A percentile compares a stretch with the other conserved stretches of the same genome.
Conservation (phyloP, 2,329 filamentous ascomycete genomes). For the Fusarium xylarioides region DNA sequence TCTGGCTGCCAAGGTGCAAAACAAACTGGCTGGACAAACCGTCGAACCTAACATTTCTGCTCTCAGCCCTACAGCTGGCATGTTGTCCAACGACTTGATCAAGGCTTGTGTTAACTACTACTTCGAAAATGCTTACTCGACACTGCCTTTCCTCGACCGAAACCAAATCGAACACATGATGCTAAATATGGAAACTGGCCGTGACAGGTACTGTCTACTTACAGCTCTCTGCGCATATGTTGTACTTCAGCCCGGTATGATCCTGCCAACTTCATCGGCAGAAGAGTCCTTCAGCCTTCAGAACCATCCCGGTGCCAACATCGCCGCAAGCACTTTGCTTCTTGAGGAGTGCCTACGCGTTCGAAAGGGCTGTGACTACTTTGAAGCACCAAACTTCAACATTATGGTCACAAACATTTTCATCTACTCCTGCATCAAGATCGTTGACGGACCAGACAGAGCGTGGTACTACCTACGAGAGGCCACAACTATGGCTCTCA, state of each 20-base stretch:
- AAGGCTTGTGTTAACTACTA: constrained; percentile 75
- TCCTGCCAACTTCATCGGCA: constrained; percentile 54
- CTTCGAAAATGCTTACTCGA: constrained; percentile 72
- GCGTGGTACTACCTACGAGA: constrained; percentile 85
- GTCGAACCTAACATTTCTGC: constrained; percentile 56
- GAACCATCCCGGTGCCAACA: constrained; percentile 65
- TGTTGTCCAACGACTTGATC: constrained; percentile 69
- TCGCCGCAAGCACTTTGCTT: constrained; percentile 71
- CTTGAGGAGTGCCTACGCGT: constrained; percentile 74
- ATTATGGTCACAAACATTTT: constrained; percentile 80
- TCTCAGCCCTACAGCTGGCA: constrained; percentile 65
- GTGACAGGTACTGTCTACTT: constrained; percentile 71
- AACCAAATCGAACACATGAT: constrained; percentile 66
- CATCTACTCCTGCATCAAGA: constrained; percentile 71
- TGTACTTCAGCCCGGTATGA: constrained; percentile 75
- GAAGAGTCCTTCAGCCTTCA: constrained; percentile 65
- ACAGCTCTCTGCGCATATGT: constrained; percentile 73
- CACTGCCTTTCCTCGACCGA: constrained; percentile 70
- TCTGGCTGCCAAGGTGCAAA: constrained; percentile 69
- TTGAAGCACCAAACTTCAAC: constrained; percentile 64
- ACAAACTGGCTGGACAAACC: constrained; percentile 63
- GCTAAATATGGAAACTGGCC: constrained; percentile 68
- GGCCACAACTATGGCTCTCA: constrained; percentile 74
- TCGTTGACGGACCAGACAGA: constrained; percentile 57
- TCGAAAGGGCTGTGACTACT: constrained; percentile 69